Percentiles rank a stretch among this genome's conserved stretches.
These are phyloP conservation scores for Vitis riparia DNA, from an alignment of 164 flowering plant species.

Conservation along the genomic window DNA sequence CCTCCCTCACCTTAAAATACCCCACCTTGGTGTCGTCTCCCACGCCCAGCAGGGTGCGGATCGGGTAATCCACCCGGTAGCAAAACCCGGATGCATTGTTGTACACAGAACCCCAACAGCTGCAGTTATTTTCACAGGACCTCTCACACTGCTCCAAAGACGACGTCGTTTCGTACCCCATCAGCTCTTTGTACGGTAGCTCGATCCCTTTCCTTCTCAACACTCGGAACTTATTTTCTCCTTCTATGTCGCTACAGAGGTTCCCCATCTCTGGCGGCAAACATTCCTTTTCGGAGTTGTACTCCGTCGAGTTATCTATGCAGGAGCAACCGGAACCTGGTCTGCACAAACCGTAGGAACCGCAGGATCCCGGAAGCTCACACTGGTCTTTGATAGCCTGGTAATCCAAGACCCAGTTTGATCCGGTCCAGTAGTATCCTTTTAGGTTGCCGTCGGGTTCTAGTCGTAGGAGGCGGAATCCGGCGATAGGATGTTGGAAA, in stretches of 20 bases:
- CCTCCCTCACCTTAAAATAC: conserved; percentile 54
- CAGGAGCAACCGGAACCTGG: conserved; percentile 71
- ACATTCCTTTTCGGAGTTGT: conserved; percentile 37
- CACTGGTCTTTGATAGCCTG: conserved; percentile 57
- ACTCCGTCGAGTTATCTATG: conserved; percentile 48
- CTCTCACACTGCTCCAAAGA: conserved; percentile 58
- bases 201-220: conserved; percentile 67
- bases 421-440: conserved; percentile 71
- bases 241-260: conserved; percentile 36
- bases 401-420: conserved; percentile 62
- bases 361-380: conserved; percentile 78
- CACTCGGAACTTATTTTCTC: conserved; percentile 19
- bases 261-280: conserved; percentile 31
- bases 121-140: conserved; percentile 62
- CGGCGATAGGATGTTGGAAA: conserved; percentile 46
- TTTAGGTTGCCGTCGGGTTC: conserved; percentile 86
- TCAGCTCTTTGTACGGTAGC: conserved; percentile 68
- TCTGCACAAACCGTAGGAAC: conserved; percentile 69
- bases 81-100: conserved; percentile 81
- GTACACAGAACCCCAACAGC: conserved; percentile 83
- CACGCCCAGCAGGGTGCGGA: conserved; percentile 56
- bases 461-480: conserved; percentile 51
- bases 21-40: conserved; percentile 64
- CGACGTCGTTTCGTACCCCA: conserved; percentile 46
- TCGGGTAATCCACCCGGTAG: conserved; percentile 66